A percentile compares a stretch with the other conserved stretches of the same genome.
These are phyloP conservation scores for Aspergillus sp. DNA, from an alignment of 2,329 filamentous ascomycete species.

Conservation along the genomic window DNA sequence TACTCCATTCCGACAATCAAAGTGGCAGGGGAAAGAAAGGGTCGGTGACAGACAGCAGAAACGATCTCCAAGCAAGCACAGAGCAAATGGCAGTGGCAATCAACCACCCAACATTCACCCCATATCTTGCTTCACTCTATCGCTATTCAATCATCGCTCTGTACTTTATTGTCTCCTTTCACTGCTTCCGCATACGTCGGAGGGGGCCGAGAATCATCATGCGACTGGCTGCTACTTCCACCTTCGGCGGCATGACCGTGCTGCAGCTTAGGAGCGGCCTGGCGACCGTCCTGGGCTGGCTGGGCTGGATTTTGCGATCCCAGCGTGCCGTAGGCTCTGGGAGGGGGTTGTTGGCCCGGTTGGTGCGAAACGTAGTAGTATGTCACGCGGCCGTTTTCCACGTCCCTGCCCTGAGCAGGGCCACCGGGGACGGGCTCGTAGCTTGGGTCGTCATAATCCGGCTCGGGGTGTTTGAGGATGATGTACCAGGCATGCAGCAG, in stretches of 20 bases:
- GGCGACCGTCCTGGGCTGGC: slow-evolving; percentile 9
- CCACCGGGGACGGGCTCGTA: slow-evolving; percentile 66
- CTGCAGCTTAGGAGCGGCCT: slow-evolving; percentile 23
- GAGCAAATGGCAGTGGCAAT: not conserved
- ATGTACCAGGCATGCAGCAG: slow-evolving; percentile 98
- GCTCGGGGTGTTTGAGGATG: slow-evolving; percentile 84
- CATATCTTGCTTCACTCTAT: not conserved
- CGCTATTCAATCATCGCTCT: slow-evolving; percentile 58
- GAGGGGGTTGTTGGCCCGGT: slow-evolving; percentile 36
- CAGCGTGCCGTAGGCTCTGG: slow-evolving; percentile 42
- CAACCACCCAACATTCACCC: not conserved
- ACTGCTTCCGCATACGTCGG: slow-evolving; percentile 90
- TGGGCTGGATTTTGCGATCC: slow-evolving; percentile 26
- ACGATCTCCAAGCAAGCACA: not conserved
- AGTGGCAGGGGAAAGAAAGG: not conserved
- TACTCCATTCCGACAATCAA: not conserved
- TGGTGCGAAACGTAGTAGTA: slow-evolving; percentile 72
- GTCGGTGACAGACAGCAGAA: not conserved
- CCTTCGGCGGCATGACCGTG: slow-evolving; percentile 20
- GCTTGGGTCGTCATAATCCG: slow-evolving; percentile 56
- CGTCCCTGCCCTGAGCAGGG: slow-evolving; percentile 42
- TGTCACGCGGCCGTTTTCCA: slow-evolving; percentile 56
- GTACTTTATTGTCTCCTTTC: slow-evolving; percentile 86
- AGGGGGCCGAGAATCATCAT: slow-evolving; percentile 53
- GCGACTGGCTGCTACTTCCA: slow-evolving; percentile 33